Evolutionary conservation across 176 grass and related monocot species (phyloP), one percentile per base, ranked within the genome.

Genomic region (Oryza longistaminata): DNA sequence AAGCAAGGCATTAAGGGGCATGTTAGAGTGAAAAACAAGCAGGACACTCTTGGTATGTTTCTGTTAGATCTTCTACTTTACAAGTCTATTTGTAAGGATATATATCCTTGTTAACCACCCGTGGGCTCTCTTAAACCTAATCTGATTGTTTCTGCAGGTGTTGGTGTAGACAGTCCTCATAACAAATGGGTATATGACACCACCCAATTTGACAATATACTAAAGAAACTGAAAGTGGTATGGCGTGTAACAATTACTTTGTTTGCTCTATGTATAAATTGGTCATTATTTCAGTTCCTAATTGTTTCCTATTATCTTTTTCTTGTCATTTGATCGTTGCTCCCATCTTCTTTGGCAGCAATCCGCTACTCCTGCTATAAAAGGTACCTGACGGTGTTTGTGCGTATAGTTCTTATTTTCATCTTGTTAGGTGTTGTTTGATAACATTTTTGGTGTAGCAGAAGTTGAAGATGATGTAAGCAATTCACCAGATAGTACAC

Each of bases 141-240:
- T 69, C 39, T 19, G 5, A 44, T 74, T 25, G 7, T 64, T 25
- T 76, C 34, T 52, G 52, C 90, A 99, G 93, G 96, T 71, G 87
- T 99, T 69, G 96, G 93, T 79, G 83, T 96, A 19, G 93, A 96
- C 81, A 90, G 61, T 79, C 85, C 91, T 84, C 77, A 62, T 48
- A 92, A 99, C 74, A 96, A 99, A 86, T 96, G 93, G 96, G 89
- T 90, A 21, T 93, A 94, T 49, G 93, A 99, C 68, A 96, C 96
- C 22, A 88, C 91, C 52, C 91, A 99, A 77, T 99, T 99, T 33
- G 96, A 99, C 85, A 86, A 89, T 80, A 99, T 99, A 84, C 79
- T 99, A 17, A 99, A 99, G 87, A 96, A 92, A 88, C 77, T 99
- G 52, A 92, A 96, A 99, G 96, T 99, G 93, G 93, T 99, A 90